A percentile compares a stretch with the other conserved stretches of the same genome.
Evolutionary conservation across 805 yeast genomes (phyloP).

Genomic region (Zygosaccharomyces siamensis): DNA sequence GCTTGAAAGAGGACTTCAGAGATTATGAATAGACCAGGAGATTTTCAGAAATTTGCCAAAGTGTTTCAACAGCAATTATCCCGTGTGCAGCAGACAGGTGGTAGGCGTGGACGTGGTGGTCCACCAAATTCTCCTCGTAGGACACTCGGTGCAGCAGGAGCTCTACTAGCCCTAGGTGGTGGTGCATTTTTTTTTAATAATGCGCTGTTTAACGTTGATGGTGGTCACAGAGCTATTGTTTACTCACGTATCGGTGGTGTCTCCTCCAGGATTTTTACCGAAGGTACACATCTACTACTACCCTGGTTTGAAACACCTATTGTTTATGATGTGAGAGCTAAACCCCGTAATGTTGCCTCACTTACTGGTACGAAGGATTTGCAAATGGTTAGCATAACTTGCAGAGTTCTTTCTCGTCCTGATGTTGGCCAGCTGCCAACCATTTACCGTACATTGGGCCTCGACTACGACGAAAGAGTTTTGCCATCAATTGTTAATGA

Average conservation of each 20-base stretch:
- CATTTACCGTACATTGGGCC: conserved; percentile 87
- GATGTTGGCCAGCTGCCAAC: conserved; percentile 70
- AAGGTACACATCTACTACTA: conserved; percentile 90
- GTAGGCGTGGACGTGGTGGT: conserved; percentile 29
- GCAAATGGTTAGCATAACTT: conserved; percentile 99
- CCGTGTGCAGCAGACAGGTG: conserved; percentile 38
- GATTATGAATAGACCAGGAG: conserved; percentile 33
- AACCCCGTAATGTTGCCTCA: conserved; percentile 93
- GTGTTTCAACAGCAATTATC: conserved; percentile 46
- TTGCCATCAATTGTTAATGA: conserved; percentile 97
- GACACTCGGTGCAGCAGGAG: conserved; percentile 59
- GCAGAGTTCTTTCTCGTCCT: conserved; percentile 93
- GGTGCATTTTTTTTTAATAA: conserved; percentile 50
- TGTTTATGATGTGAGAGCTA: conserved; percentile 91
- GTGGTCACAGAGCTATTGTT: conserved; percentile 97
- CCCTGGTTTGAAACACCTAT: conserved; percentile 96
- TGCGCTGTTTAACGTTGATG: conserved; percentile 82
- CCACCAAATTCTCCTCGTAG: conserved; percentile 42
- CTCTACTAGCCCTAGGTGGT: conserved; percentile 53
- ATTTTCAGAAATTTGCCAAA: conserved; percentile 50
- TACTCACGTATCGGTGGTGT: conserved; percentile 87
- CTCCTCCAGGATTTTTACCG: conserved; percentile 73
- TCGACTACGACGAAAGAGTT: conserved; percentile 94
- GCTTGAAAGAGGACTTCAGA: not conserved
- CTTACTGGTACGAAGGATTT: conserved; percentile 97